phyloP scores from a whole-genome alignment of 179 eudicot species.

The Camellia oleifera region DNA sequence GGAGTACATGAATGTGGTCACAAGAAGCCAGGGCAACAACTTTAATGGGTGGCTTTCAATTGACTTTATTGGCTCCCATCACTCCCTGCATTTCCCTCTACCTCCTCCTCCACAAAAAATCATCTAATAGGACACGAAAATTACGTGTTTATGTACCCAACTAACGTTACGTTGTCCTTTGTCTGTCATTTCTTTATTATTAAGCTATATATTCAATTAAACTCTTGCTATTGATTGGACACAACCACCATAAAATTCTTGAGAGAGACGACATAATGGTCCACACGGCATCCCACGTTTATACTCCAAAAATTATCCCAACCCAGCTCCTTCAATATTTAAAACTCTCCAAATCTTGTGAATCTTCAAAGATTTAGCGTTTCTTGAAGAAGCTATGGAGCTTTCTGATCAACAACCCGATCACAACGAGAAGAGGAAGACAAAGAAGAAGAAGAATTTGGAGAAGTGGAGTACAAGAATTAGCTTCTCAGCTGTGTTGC shows the following conservation, averaged over 20 bases:
- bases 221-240: no score
- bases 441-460: not conserved
- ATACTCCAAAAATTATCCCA: not conserved
- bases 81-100: no score
- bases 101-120: no score
- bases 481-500: constrained; percentile 70
- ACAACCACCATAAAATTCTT: no score
- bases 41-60: not conserved
- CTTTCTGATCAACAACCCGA: not conserved
- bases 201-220: no score
- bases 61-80: not conserved
- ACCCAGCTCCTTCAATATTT: no score
- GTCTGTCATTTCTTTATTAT: no score
- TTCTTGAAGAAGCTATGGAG: constrained; percentile 13
- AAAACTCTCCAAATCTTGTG: no score
- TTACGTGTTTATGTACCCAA: no score
- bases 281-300: constrained; percentile 16
- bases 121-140: no score
- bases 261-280: not conserved
- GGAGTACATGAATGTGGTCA: not conserved
- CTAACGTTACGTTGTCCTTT: no score
- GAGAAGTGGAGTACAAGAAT: constrained; percentile 20
- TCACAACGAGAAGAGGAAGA: constrained; percentile 16
- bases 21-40: not conserved
- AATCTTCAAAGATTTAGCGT: not conserved